phyloP scores from a whole-genome alignment of 768 basidiomycete genomes.

The Macrolepiota dolichaula region DNA sequence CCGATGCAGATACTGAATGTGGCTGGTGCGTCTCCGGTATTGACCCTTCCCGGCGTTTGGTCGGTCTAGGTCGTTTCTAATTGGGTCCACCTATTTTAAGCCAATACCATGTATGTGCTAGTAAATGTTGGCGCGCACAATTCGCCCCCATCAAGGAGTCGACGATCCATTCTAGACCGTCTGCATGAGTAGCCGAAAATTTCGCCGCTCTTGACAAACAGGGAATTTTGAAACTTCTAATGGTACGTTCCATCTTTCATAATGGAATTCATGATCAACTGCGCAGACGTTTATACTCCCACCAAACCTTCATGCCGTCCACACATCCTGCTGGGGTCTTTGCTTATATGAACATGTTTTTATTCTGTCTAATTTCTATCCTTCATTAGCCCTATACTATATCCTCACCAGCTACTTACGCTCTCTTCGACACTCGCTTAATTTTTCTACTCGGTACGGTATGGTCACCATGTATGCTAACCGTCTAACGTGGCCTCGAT shows the following conservation, averaged over 20 bases:
- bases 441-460: no score
- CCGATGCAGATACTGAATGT: no score
- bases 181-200: no score
- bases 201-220: neutral
- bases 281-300: neutral
- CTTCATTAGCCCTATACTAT: neutral
- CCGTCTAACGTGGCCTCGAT: neutral
- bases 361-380: neutral
- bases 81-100: no score
- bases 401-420: neutral
- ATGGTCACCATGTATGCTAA: neutral
- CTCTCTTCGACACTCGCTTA: neutral
- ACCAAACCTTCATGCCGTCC: neutral
- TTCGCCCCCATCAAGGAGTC: neutral
- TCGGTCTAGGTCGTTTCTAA: no score
- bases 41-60: no score
- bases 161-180: no score
- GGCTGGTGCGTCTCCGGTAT: no score
- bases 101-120: no score
- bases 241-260: neutral
- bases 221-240: neutral
- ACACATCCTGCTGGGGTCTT: neutral
- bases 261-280: neutral
- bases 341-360: neutral
- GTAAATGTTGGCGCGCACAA: no score